These are phyloP conservation scores for Yamadazyma kanchanaburiensis DNA, from an alignment of 1,139 yeast genomes.

Conservation along the genomic window DNA sequence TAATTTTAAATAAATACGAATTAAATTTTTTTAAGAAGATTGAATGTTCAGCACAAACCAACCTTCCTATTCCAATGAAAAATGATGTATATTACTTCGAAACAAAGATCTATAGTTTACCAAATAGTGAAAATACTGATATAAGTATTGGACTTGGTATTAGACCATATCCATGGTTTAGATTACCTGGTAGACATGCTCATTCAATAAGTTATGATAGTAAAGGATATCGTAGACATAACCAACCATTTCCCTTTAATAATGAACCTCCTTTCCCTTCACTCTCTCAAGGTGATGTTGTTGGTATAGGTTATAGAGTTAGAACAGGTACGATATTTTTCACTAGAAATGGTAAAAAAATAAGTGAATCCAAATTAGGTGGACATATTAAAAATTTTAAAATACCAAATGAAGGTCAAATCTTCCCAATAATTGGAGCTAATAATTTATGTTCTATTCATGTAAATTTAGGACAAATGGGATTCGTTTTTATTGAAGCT, in stretches of 20 bases:
- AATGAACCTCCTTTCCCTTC: constrained; percentile 43
- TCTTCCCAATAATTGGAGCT: constrained; percentile 54
- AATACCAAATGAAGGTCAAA: constrained; percentile 34
- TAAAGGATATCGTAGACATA: constrained; percentile 47
- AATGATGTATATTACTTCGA: constrained; percentile 93
- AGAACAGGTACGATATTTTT: constrained; percentile 62
- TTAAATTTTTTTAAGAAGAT: constrained; percentile 67
- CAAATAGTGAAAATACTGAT: constrained; percentile 48
- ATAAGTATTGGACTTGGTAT: constrained; percentile 47
- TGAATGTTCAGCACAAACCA: constrained; percentile 78
- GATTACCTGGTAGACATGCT: constrained; percentile 55
- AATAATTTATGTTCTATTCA: constrained; percentile 51
- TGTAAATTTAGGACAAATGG: constrained; percentile 56
- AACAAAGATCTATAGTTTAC: constrained; percentile 57
- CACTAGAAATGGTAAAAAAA: constrained; percentile 67
- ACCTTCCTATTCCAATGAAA: constrained; percentile 79
- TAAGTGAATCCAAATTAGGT: constrained; percentile 64
- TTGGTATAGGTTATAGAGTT: constrained; percentile 64
- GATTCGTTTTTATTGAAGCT: constrained; percentile 57
- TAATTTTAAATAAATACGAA: constrained; percentile 72
- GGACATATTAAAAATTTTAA: constrained; percentile 58
- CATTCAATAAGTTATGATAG: constrained; percentile 52
- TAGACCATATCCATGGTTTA: constrained; percentile 57
- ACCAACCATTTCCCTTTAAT: constrained; percentile 45
- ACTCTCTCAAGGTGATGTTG: constrained; percentile 56